Conservation (phyloP, 2,329 filamentous ascomycete species). For the Pyricularia sp. region DNA sequence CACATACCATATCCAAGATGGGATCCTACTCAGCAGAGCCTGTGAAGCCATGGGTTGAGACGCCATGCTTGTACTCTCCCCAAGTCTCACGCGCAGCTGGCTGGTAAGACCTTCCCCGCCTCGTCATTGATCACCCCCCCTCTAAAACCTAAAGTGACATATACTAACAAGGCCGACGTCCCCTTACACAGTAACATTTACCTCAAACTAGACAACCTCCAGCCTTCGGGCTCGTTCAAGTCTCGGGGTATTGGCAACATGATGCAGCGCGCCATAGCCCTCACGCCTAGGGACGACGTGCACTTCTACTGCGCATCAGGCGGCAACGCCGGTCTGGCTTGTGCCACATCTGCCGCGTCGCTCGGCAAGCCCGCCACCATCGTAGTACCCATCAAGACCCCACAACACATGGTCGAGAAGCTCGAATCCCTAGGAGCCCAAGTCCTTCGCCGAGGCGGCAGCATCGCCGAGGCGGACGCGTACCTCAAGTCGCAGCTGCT, state of each 20-base stretch:
- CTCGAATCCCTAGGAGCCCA: constrained; percentile 50
- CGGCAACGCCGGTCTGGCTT: constrained; percentile 70
- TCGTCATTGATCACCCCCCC: not conserved
- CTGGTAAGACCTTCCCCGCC: constrained; percentile 35
- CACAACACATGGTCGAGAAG: constrained; percentile 54
- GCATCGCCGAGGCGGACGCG: constrained; percentile 55
- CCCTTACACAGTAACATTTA: constrained; percentile 49
- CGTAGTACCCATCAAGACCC: constrained; percentile 54
- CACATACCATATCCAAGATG: constrained; percentile 9
- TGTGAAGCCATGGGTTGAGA: constrained; percentile 48
- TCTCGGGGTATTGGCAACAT: constrained; percentile 63
- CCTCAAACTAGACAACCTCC: constrained; percentile 70
- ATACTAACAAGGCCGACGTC: not conserved
- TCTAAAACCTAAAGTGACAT: not conserved
- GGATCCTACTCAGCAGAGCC: constrained; percentile 15
- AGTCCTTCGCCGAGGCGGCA: constrained; percentile 52
- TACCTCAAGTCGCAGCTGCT: constrained; percentile 47
- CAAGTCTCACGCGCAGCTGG: constrained; percentile 52
- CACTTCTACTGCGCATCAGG: constrained; percentile 66
- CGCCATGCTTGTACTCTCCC: constrained; percentile 52
- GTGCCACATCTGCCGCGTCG: constrained; percentile 54
- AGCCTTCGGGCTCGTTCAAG: constrained; percentile 77
- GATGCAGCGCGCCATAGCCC: constrained; percentile 36
- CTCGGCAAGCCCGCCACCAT: constrained; percentile 54
- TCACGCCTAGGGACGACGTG: constrained; percentile 23